Conservation (phyloP, 129 eudicot species). For the Saussurea involucrata region DNA sequence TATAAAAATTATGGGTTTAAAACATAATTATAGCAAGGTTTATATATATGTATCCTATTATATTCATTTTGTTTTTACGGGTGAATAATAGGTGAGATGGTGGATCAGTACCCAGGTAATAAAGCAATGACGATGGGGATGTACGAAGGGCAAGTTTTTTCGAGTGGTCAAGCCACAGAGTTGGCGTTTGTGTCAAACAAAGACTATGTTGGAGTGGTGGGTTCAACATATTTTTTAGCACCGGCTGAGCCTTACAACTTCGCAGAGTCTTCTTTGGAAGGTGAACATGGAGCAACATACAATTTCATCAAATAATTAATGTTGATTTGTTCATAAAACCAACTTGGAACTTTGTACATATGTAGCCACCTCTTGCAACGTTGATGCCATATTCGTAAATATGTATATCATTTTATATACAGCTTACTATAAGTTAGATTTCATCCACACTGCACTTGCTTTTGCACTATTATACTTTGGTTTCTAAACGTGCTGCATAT, state of each 20-base stretch:
- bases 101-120: constrained; percentile 22
- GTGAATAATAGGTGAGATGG: constrained; percentile 25
- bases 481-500: neutral
- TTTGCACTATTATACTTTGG: too few species aligned
- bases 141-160: constrained; percentile 19
- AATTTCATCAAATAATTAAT: constrained; percentile 15
- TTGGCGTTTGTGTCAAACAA: constrained; percentile 2
- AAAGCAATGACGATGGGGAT: neutral
- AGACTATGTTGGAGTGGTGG: constrained; percentile 22
- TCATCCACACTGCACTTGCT: neutral
- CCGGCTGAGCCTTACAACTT: constrained; percentile 31
- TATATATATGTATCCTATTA: neutral
- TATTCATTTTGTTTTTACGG: neutral
- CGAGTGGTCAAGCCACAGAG: neutral
- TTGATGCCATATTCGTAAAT: neutral
- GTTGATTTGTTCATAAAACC: neutral
- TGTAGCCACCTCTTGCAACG: neutral
- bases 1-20: neutral
- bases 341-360: constrained; percentile 1
- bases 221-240: constrained; percentile 11
- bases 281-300: constrained; percentile 20
- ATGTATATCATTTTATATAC: neutral
- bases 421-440: neutral
- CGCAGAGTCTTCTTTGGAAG: constrained; percentile 39
- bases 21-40: neutral